Percentiles rank a stretch among this genome's conserved stretches.
phyloP scores from a whole-genome alignment of 1,284 basidiomycete species.

The Caloboletus firmus region DNA sequence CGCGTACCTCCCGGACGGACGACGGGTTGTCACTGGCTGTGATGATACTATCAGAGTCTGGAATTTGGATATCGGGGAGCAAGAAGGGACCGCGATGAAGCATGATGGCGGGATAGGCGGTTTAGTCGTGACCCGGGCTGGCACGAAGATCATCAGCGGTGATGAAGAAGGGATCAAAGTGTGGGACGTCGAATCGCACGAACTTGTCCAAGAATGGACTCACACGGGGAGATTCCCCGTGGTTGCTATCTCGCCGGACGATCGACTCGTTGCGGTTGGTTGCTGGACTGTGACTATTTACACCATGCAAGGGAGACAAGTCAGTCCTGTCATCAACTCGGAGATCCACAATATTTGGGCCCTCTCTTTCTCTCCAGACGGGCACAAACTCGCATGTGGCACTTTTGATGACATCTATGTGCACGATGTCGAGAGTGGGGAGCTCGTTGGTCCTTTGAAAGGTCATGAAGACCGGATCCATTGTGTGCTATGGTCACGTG shows the following conservation, averaged over 20 bases:
- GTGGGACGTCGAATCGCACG: slow-evolving; percentile 2
- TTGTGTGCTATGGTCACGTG: too few species aligned
- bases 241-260: slow-evolving; percentile 4
- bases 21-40: not conserved
- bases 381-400: slow-evolving; percentile 4
- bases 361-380: slow-evolving; percentile 10
- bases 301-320: not conserved
- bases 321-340: not conserved
- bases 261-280: not conserved
- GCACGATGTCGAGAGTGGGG: not conserved
- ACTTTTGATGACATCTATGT: not conserved
- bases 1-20: not conserved
- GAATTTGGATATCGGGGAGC: not conserved
- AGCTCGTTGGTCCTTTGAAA: not conserved
- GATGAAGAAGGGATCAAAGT: too few species aligned
- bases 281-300: accelerated
- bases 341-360: accelerated
- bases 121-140: too few species aligned
- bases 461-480: too few species aligned
- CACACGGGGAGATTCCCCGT: accelerated
- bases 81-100: not conserved
- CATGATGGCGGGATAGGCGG: too few species aligned
- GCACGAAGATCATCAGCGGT: too few species aligned
- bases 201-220: not conserved
- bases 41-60: not conserved